These are phyloP conservation scores for Pseudogymnoascus sp. DNA, from an alignment of 2,329 filamentous ascomycete genomes.

Conservation along the genomic window DNA sequence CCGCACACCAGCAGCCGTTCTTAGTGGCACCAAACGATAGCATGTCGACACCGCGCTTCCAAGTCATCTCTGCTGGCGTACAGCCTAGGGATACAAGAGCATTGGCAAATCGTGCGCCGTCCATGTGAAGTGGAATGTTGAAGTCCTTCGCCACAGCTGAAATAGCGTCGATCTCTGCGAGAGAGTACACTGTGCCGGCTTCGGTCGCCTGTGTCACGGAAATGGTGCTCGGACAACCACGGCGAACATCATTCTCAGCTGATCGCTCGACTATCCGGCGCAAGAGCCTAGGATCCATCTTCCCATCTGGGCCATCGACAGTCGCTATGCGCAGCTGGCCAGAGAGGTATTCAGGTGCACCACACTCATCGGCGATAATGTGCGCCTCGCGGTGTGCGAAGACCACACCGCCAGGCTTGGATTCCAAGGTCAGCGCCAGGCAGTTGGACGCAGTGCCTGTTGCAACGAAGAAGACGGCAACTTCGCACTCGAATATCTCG, in stretches of 20 bases:
- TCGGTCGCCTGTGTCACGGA: not conserved
- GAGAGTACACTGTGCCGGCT: not conserved
- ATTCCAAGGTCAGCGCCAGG: not conserved
- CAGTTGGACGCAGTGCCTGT: not conserved
- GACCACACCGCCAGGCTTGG: not conserved
- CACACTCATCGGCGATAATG: not conserved
- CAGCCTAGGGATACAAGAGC: not conserved
- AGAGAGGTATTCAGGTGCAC: not conserved
- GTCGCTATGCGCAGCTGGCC: not conserved
- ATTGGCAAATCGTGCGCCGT: not conserved
- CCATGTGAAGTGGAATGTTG: not conserved
- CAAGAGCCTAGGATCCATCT: not conserved
- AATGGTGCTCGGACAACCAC: not conserved
- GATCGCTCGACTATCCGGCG: not conserved
- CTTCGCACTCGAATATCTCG: not conserved
- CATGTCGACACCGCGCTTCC: not conserved
- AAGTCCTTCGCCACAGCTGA: not conserved
- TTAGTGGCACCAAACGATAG: not conserved
- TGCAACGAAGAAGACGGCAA: not conserved
- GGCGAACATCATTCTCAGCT: not conserved
- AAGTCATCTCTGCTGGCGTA: not conserved
- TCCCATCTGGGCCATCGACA: not conserved
- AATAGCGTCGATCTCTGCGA: not conserved
- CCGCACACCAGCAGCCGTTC: not conserved
- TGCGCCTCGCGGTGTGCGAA: not conserved